A percentile compares a stretch with the other conserved stretches of the same genome.
Conservation (phyloP, 2,329 filamentous ascomycete genomes). For the Colletotrichum camelliae region DNA sequence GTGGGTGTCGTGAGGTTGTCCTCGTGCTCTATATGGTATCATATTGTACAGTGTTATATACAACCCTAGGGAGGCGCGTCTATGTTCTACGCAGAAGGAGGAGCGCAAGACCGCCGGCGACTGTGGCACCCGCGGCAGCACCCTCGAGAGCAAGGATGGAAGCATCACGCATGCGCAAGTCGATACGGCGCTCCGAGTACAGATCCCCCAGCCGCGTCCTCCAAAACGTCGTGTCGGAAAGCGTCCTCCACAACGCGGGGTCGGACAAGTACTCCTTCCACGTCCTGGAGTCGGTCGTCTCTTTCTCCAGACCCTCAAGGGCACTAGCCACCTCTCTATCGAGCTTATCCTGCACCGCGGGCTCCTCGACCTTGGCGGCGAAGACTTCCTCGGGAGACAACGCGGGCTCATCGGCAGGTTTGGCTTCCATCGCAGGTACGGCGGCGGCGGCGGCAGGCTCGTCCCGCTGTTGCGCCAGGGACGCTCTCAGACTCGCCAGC, state of each 20-base stretch:
- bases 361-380: slow-evolving; percentile 1
- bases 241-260: slow-evolving; percentile 30
- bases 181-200: slow-evolving; percentile 68
- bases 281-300: slow-evolving; percentile 23
- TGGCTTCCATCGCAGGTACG: slow-evolving; percentile 17
- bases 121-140: slow-evolving; percentile 67
- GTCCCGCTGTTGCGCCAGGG: slow-evolving; percentile 27
- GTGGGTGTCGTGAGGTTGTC: not conserved
- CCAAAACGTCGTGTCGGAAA: slow-evolving; percentile 36
- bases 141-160: slow-evolving; percentile 74
- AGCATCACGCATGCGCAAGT: slow-evolving; percentile 71
- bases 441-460: not conserved
- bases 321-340: slow-evolving; percentile 13
- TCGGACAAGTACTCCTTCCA: slow-evolving; percentile 52
- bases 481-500: slow-evolving; percentile 39
- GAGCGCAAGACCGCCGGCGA: slow-evolving; percentile 60
- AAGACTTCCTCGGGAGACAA: not conserved
- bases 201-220: slow-evolving; percentile 60
- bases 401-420: not conserved
- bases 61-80: slow-evolving; percentile 21
- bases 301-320: not conserved
- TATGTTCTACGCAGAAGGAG: slow-evolving; percentile 46
- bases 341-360: slow-evolving; percentile 5
- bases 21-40: slow-evolving; percentile 21
- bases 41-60: slow-evolving; percentile 20